A percentile compares a stretch with the other conserved stretches of the same genome.
These are phyloP conservation scores for Cercospora sesami DNA, from an alignment of 2,329 filamentous ascomycete genomes.

Conservation along the genomic window DNA sequence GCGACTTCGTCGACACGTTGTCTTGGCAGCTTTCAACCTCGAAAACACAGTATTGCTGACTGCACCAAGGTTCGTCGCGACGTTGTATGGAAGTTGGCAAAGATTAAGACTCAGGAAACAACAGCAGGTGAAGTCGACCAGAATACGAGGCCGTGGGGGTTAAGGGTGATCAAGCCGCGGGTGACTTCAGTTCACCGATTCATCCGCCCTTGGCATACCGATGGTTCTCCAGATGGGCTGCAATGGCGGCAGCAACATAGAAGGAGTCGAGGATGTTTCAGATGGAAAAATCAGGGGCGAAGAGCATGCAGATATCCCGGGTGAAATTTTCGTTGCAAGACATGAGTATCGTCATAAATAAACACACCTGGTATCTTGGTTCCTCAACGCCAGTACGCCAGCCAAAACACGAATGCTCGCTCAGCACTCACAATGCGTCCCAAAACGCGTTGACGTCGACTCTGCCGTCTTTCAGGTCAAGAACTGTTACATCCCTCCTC, in stretches of 20 bases:
- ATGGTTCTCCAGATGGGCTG: neutral
- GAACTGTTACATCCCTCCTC: conserved; percentile 89
- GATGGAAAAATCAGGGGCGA: neutral
- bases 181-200: neutral
- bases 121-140: neutral
- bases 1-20: neutral
- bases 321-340: neutral
- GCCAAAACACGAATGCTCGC: neutral
- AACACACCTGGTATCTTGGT: conserved; percentile 19
- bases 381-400: conserved; percentile 1
- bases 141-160: neutral
- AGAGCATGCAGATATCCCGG: neutral
- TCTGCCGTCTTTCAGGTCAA: conserved; percentile 87
- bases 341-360: neutral
- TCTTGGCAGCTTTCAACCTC: neutral
- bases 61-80: neutral
- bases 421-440: conserved; percentile 68
- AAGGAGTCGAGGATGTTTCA: neutral
- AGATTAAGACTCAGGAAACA: neutral
- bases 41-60: neutral
- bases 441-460: conserved; percentile 98
- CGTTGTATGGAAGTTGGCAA: neutral
- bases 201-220: neutral
- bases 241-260: neutral
- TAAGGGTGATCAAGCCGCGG: neutral